Evolutionary conservation across 352 stramenopile genomes (phyloP).

Genomic region (Globisporangium iwayamae): DNA sequence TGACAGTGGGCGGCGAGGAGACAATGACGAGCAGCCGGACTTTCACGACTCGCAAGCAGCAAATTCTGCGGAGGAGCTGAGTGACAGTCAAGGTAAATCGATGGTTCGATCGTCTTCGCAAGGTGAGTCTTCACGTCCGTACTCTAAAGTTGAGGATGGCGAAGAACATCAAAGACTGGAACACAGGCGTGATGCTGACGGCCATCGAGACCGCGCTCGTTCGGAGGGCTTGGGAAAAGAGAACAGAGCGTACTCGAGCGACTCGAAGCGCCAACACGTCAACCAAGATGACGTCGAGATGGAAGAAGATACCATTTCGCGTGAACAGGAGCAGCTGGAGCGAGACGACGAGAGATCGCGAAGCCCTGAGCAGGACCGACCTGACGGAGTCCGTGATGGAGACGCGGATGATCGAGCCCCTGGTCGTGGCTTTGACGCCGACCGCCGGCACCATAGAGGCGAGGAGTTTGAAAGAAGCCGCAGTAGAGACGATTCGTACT

Average conservation of each 20-base stretch:
- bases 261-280: background rate
- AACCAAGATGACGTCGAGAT: background rate
- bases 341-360: background rate
- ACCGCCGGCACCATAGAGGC: background rate
- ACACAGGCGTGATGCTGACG: background rate
- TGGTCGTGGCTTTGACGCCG: background rate
- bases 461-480: background rate
- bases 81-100: background rate
- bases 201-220: constrained; percentile 2
- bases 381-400: background rate
- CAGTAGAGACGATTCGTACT: background rate
- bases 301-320: background rate
- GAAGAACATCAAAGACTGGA: background rate
- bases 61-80: background rate
- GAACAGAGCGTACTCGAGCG: background rate
- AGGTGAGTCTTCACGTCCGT: background rate
- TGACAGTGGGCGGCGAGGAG: background rate
- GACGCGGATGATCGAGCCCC: background rate
- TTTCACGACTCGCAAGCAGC: background rate
- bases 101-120: background rate
- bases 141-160: background rate
- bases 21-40: background rate
- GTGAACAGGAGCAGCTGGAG: background rate
- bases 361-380: constrained; percentile 2
- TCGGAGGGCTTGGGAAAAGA: constrained; percentile 6